A percentile compares a stretch with the other conserved stretches of the same genome.
phyloP scores from a whole-genome alignment of 805 yeast species.

The Nakazawaea sp. region DNA sequence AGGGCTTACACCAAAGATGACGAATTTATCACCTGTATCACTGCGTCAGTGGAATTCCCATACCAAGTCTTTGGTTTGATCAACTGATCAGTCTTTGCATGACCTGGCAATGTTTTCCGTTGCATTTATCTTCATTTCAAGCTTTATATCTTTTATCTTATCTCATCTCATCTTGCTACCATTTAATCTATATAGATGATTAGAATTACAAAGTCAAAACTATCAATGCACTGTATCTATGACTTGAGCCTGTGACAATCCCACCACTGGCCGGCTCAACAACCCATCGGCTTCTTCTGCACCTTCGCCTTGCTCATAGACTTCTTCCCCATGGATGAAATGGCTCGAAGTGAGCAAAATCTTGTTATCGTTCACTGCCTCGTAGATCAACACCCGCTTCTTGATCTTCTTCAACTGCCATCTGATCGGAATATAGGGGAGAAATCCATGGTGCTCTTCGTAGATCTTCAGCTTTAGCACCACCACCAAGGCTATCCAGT shows the following conservation, averaged over 20 bases:
- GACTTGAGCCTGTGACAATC: not conserved
- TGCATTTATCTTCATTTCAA: not conserved
- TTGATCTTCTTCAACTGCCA: constrained; percentile 53
- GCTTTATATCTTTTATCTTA: not conserved
- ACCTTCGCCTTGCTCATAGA: not conserved
- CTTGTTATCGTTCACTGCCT: constrained; percentile 2
- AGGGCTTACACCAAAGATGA: constrained; percentile 86
- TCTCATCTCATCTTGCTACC: not conserved
- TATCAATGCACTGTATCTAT: not conserved
- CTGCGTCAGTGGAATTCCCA: constrained; percentile 61
- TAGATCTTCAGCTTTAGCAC: constrained; percentile 32
- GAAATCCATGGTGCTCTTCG: constrained; percentile 52
- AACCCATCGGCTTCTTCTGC: constrained; percentile 2
- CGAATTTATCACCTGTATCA: constrained; percentile 74
- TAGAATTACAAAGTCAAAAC: too few relatives aligned
- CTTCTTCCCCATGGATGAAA: not conserved
- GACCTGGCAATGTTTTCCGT: too few relatives aligned
- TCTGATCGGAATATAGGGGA: constrained; percentile 54
- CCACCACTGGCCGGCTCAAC: not conserved
- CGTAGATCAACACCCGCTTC: constrained; percentile 25
- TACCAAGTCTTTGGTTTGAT: constrained; percentile 11
- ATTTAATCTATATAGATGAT: too few relatives aligned
- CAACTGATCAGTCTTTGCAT: too few relatives aligned
- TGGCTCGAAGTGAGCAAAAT: constrained; percentile 1
- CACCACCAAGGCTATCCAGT: constrained; percentile 55